These are phyloP conservation scores for Chrysosporium keratinophilum DNA, from an alignment of 2,329 filamentous ascomycete genomes.

Conservation along the genomic window DNA sequence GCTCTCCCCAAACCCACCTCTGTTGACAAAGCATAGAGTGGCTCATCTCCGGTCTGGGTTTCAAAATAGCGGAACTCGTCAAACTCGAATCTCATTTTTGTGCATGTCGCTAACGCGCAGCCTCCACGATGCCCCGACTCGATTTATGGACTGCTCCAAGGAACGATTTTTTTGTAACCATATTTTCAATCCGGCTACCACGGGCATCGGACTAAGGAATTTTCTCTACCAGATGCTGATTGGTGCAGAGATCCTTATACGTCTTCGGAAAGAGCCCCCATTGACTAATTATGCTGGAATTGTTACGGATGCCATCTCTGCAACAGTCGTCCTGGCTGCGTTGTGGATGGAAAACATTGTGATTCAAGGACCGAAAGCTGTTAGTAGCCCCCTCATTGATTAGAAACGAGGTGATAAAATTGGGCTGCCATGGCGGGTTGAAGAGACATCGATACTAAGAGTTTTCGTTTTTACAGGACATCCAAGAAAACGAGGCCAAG, in stretches of 20 bases:
- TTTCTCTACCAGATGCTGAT: constrained; percentile 4
- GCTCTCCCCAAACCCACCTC: neutral
- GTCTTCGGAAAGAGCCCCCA: neutral
- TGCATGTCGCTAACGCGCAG: constrained; percentile 1
- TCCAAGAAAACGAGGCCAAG: neutral
- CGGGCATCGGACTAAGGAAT: neutral
- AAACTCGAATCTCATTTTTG: neutral
- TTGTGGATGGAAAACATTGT: constrained; percentile 5
- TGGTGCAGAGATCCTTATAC: constrained; percentile 1
- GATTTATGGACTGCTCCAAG: neutral
- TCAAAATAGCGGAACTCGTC: neutral
- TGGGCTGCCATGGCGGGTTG: neutral
- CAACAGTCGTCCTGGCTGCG: neutral
- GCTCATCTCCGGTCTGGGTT: neutral
- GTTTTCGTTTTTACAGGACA: neutral
- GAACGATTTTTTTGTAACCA: constrained; percentile 7
- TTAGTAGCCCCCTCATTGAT: neutral
- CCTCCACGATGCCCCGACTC: neutral
- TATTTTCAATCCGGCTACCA: constrained; percentile 3
- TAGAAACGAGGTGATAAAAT: neutral
- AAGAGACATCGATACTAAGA: neutral
- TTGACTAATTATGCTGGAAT: neutral
- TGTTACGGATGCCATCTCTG: constrained; percentile 1
- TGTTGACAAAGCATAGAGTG: neutral
- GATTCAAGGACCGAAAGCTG: constrained; percentile 2